Evolutionary conservation across 164 flowering plant genomes (phyloP).

Genomic region (Echeveria elegans): DNA sequence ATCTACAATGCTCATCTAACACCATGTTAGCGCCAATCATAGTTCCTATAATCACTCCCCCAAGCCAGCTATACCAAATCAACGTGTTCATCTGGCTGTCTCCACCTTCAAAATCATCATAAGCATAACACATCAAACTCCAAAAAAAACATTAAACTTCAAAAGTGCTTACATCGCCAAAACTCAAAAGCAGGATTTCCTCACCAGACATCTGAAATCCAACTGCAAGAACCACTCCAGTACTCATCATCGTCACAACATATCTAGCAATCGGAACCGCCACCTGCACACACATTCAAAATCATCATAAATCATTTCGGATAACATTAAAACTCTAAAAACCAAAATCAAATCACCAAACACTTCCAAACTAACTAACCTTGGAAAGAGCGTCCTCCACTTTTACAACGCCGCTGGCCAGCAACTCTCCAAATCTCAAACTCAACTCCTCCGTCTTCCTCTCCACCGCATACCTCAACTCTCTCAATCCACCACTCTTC

Average conservation of each 20-base stretch:
- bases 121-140: not conserved
- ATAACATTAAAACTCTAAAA: not conserved
- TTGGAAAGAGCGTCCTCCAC: slow-evolving; percentile 6
- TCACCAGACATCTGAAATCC: slow-evolving; percentile 92
- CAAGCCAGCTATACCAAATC: slow-evolving; percentile 99
- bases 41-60: slow-evolving; percentile 88
- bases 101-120: slow-evolving; percentile 52
- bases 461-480: not conserved
- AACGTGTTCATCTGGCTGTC: slow-evolving; percentile 68
- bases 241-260: slow-evolving; percentile 86
- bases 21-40: slow-evolving; percentile 96
- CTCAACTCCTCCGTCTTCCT: not conserved
- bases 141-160: not conserved
- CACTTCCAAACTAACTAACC: not conserved
- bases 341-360: not conserved
- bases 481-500: slow-evolving; percentile 3
- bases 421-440: not conserved
- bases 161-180: not conserved
- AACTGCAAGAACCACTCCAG: slow-evolving; percentile 71
- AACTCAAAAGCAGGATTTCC: slow-evolving; percentile 8
- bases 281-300: slow-evolving; percentile 21
- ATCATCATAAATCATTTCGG: not conserved
- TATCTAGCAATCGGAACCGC: slow-evolving; percentile 79
- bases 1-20: slow-evolving; percentile 73
- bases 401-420: not conserved